phyloP scores from a whole-genome alignment of 495 filamentous ascomycete species.

The Penicillium diatomitis region DNA sequence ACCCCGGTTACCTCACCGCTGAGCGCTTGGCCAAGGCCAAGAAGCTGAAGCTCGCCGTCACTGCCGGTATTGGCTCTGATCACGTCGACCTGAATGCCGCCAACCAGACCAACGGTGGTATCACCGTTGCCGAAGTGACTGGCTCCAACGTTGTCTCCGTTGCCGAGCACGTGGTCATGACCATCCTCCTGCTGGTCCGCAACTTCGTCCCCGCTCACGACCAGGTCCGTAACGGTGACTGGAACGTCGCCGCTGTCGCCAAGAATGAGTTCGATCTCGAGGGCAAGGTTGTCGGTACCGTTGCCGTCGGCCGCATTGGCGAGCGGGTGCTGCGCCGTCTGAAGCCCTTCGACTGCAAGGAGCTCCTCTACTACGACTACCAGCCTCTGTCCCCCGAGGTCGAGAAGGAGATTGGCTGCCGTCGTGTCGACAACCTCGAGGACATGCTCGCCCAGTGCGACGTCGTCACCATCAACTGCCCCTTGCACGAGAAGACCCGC shows the following conservation, averaged over 20 bases:
- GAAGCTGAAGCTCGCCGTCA: slow-evolving; percentile 95
- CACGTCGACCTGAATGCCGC: slow-evolving; percentile 95
- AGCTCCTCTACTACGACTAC: slow-evolving; percentile 99
- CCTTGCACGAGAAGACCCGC: slow-evolving; percentile 92
- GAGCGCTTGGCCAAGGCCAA: slow-evolving; percentile 96
- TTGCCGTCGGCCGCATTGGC: slow-evolving; percentile 94
- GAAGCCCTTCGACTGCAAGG: slow-evolving; percentile 98
- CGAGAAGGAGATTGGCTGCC: slow-evolving; percentile 94
- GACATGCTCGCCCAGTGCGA: slow-evolving; percentile 95
- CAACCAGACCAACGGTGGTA: slow-evolving; percentile 95
- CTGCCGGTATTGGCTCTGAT: slow-evolving; percentile 95
- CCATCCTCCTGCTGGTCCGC: slow-evolving; percentile 89
- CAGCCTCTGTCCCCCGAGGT: slow-evolving; percentile 79
- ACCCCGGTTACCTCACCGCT: slow-evolving; percentile 94
- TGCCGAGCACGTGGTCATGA: slow-evolving; percentile 96
- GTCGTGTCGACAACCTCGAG: slow-evolving; percentile 78
- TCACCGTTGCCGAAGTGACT: slow-evolving; percentile 96
- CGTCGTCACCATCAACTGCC: slow-evolving; percentile 99
- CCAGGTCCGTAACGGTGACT: slow-evolving; percentile 77
- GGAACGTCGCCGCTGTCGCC: slow-evolving; percentile 90
- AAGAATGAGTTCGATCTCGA: slow-evolving; percentile 98
- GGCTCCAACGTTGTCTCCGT: slow-evolving; percentile 89
- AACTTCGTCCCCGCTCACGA: slow-evolving; percentile 99
- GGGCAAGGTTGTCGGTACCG: slow-evolving; percentile 95
- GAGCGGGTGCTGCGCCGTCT: slow-evolving; percentile 94